A percentile compares a stretch with the other conserved stretches of the same genome.
These are phyloP conservation scores for Ochetophila trinervis DNA, from an alignment of 306 rosid genomes.

Conservation along the genomic window DNA sequence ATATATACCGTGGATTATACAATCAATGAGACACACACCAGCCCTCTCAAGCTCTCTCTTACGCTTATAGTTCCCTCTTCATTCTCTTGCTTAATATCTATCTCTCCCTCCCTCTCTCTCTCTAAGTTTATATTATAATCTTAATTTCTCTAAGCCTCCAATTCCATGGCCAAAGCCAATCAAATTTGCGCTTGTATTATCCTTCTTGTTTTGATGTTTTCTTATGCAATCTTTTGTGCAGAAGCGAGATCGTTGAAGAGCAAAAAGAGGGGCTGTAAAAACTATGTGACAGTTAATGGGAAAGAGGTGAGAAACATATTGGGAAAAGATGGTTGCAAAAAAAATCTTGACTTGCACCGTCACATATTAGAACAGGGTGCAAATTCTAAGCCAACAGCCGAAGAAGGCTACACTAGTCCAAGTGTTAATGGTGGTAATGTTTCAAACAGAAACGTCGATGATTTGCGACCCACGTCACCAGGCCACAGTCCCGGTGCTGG, in stretches of 20 bases:
- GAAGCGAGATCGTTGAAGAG: constrained; percentile 36
- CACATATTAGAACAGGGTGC: constrained; percentile 9
- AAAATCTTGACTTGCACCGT: constrained; percentile 26
- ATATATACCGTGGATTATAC: constrained; percentile 36
- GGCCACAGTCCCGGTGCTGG: constrained; percentile 97
- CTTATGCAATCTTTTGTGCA: constrained; percentile 18
- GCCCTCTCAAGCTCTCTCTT: background rate
- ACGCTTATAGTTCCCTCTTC: background rate
- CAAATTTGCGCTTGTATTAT: constrained; percentile 21
- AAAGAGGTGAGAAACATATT: background rate
- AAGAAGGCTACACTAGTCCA: background rate
- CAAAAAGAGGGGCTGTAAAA: constrained; percentile 4
- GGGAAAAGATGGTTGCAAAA: background rate
- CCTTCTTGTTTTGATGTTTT: constrained; percentile 34
- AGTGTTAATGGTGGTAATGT: background rate
- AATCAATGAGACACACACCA: constrained; percentile 27
- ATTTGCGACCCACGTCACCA: constrained; percentile 64
- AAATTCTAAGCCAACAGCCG: background rate
- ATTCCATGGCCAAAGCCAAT: constrained; percentile 44
- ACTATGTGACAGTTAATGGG: background rate
- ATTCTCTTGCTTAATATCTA: background rate
- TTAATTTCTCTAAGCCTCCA: background rate
- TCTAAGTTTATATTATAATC: too few species aligned
- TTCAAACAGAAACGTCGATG: constrained; percentile 27
- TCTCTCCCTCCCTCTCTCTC: background rate